phyloP scores from a whole-genome alignment of 78 protist species.

The Polysphondylium violaceum region DNA sequence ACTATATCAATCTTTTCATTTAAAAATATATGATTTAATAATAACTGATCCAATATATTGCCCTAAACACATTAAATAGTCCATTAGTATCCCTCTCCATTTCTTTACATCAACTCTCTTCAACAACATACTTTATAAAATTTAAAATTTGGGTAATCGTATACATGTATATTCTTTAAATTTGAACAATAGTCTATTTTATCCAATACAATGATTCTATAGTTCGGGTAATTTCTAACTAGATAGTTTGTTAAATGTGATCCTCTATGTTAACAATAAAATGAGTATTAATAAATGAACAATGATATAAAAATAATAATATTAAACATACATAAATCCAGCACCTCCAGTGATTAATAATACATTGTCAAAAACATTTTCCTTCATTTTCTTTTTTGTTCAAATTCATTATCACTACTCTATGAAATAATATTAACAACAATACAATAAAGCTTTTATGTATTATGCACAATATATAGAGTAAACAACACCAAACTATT shows the following conservation, averaged over 20 bases:
- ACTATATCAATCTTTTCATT: conserved; percentile 92
- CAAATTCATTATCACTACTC: no score
- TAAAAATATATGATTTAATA: conserved; percentile 81
- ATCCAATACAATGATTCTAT: conserved; percentile 85
- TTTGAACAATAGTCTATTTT: conserved; percentile 93
- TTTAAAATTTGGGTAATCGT: conserved; percentile 42
- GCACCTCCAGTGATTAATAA: conserved; percentile 95
- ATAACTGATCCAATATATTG: conserved; percentile 78
- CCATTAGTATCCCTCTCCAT: background rate
- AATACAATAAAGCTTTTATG: no score
- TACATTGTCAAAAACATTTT: background rate
- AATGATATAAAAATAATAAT: background rate
- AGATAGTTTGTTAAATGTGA: conserved; percentile 71
- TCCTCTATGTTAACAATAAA: conserved; percentile 26
- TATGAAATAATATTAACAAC: no score
- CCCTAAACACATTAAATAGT: conserved; percentile 71
- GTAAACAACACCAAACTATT: no score
- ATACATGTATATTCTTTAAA: conserved; percentile 66
- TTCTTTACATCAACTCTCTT: background rate
- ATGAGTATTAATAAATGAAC: background rate
- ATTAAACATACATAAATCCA: conserved; percentile 87
- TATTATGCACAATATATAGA: no score
- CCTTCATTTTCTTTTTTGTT: no score
- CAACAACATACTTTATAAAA: conserved; percentile 54
- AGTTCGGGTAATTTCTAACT: conserved; percentile 41